phyloP scores from a whole-genome alignment of 257 asterid genomes.

The Penstemon eatonii region DNA sequence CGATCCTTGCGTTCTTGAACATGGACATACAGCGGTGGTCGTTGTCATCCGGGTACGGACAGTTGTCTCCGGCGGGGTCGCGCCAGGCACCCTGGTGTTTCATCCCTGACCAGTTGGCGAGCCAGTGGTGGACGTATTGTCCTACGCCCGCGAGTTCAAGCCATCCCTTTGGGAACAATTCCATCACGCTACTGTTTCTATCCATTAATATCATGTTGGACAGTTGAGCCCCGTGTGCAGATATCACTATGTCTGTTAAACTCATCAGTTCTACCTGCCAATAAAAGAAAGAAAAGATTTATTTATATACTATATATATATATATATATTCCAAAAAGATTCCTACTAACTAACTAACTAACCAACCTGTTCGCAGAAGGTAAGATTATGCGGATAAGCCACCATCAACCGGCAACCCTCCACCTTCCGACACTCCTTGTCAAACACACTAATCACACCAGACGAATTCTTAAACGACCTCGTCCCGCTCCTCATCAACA shows the following conservation, averaged over 20 bases:
- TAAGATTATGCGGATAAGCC: conserved; percentile 58
- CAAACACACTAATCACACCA: conserved; percentile 48
- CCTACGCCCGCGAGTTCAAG: conserved; percentile 68
- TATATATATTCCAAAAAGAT: too few species aligned
- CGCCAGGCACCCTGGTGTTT: conserved; percentile 73
- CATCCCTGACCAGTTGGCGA: conserved; percentile 80
- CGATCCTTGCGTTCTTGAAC: conserved; percentile 53
- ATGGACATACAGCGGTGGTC: conserved; percentile 61
- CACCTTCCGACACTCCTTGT: conserved; percentile 51
- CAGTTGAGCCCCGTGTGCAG: conserved; percentile 80
- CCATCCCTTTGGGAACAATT: conserved; percentile 78
- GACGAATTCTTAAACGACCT: conserved; percentile 63
- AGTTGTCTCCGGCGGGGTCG: conserved; percentile 53
- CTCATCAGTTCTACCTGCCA: conserved; percentile 64
- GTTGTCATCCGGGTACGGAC: conserved; percentile 44
- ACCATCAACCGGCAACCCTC: conserved; percentile 58
- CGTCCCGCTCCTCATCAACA: conserved; percentile 63
- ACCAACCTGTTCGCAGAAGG: conserved; percentile 65
- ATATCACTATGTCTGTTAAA: conserved; percentile 49
- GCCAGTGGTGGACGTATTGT: conserved; percentile 69
- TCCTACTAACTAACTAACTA: too few species aligned
- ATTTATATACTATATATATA: too few species aligned
- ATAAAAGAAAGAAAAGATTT: not conserved
- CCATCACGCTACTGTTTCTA: conserved; percentile 66
- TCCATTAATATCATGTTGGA: conserved; percentile 69